Evolutionary conservation across 1,139 yeast genomes (phyloP).

Genomic region (Blastobotrys aristatus): DNA sequence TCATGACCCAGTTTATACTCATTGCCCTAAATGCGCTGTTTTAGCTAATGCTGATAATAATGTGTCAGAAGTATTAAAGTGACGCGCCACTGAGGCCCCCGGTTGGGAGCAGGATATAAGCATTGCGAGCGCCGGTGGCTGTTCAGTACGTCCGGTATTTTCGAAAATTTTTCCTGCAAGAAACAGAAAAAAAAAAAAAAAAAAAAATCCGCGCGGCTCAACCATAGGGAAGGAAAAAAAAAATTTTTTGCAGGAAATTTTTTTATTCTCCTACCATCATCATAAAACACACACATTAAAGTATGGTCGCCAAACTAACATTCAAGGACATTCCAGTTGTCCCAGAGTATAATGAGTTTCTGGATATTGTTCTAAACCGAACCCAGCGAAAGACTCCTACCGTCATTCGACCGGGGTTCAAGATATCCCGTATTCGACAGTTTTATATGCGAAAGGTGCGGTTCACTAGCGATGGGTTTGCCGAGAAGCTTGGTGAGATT

Average conservation of each 20-base stretch:
- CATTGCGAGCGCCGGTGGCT: no score
- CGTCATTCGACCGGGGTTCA: slow-evolving; percentile 93
- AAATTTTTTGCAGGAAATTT: slow-evolving; percentile 8
- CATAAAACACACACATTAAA: not conserved
- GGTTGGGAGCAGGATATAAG: no score
- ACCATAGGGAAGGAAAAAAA: not conserved
- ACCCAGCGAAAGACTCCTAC: slow-evolving; percentile 99
- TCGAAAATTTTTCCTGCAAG: no score
- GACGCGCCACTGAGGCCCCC: no score
- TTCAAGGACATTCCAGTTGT: slow-evolving; percentile 98
- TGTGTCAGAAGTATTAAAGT: no score
- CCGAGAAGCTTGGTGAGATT: slow-evolving; percentile 83
- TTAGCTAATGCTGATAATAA: no score
- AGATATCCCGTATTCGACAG: slow-evolving; percentile 93
- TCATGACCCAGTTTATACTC: slow-evolving; percentile 29
- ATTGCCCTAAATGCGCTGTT: no score
- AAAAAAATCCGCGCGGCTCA: not conserved
- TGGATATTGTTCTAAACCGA: slow-evolving; percentile 94
- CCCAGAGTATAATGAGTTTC: slow-evolving; percentile 83
- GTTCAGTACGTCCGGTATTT: no score
- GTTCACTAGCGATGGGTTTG: slow-evolving; percentile 92
- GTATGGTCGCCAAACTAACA: slow-evolving; percentile 77
- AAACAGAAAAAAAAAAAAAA: not conserved
- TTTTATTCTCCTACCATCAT: slow-evolving; percentile 9
- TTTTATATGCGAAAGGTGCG: slow-evolving; percentile 97